A percentile compares a stretch with the other conserved stretches of the same genome.
These are phyloP conservation scores for Mycena filopes DNA, from an alignment of 768 basidiomycete species.

Conservation along the genomic window DNA sequence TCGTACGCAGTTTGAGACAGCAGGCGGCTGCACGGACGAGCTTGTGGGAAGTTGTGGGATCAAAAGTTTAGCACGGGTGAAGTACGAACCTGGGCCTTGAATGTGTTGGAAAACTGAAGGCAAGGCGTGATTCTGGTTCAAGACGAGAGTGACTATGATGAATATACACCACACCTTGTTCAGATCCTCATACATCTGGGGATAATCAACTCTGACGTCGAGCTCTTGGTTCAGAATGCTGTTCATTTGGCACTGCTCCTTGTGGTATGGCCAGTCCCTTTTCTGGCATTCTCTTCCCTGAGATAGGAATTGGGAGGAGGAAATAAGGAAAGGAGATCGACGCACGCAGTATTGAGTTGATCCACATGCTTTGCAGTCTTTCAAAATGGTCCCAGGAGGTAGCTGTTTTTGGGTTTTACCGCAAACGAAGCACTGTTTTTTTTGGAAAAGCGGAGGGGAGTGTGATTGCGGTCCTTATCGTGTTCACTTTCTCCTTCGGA, in stretches of 20 bases:
- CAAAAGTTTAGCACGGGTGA: no score
- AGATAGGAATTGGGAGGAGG: background rate
- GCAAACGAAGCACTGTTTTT: background rate
- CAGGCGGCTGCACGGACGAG: background rate
- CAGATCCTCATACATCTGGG: background rate
- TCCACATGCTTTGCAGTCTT: conserved; percentile 1
- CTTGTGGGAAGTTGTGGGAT: background rate
- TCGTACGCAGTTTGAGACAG: background rate
- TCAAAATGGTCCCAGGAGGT: background rate
- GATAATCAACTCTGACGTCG: background rate
- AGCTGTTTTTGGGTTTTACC: background rate
- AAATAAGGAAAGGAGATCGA: background rate
- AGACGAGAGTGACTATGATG: background rate
- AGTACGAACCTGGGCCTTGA: background rate
- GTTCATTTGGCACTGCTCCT: background rate
- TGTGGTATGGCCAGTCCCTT: background rate
- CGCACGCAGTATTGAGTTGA: conserved; percentile 6
- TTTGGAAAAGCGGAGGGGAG: background rate
- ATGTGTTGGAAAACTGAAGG: conserved; percentile 7
- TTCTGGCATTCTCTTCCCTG: background rate
- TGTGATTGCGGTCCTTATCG: background rate
- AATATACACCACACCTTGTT: background rate
- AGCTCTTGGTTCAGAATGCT: background rate
- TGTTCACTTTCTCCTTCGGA: background rate
- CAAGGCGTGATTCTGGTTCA: no score